These are phyloP conservation scores for Trypanosoma avium DNA, from an alignment of 208 protist species.

Conservation along the genomic window DNA sequence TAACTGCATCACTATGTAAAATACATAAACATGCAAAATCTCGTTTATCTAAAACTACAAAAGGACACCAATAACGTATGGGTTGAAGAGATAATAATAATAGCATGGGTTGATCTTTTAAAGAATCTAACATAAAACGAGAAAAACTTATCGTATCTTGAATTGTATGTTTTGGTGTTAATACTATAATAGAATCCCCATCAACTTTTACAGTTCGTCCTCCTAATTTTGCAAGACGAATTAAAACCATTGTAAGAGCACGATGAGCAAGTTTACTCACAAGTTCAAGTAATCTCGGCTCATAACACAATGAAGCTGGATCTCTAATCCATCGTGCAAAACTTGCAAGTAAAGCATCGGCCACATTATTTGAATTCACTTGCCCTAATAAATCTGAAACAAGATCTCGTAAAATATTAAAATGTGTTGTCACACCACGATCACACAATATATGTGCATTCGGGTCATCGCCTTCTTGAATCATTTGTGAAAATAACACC, in stretches of 20 bases:
- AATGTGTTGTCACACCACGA: conserved; percentile 83
- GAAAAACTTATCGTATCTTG: conserved; percentile 80
- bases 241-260: conserved; percentile 70
- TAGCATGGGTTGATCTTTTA: conserved; percentile 90
- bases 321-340: conserved; percentile 88
- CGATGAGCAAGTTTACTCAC: conserved; percentile 75
- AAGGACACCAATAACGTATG: conserved; percentile 78
- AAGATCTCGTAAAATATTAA: conserved; percentile 90
- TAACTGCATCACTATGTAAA: conserved; percentile 34
- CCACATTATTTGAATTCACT: conserved; percentile 56
- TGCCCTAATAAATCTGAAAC: conserved; percentile 79
- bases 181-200: conserved; percentile 63
- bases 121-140: conserved; percentile 66
- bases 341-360: conserved; percentile 73
- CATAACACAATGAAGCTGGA: conserved; percentile 74
- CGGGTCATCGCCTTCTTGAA: conserved; percentile 86
- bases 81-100: conserved; percentile 76
- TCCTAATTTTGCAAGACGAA: conserved; percentile 85
- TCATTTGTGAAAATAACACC: conserved; percentile 87
- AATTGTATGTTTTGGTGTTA: conserved; percentile 78
- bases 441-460: conserved; percentile 70
- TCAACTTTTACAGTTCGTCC: conserved; percentile 82
- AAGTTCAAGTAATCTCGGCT: conserved; percentile 81
- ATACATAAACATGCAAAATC: conserved; percentile 72
- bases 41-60: conserved; percentile 63